A percentile compares a stretch with the other conserved stretches of the same genome.
These are phyloP conservation scores for Trichosporon sp. DNA, from an alignment of 1,284 basidiomycete genomes.

Conservation along the genomic window DNA sequence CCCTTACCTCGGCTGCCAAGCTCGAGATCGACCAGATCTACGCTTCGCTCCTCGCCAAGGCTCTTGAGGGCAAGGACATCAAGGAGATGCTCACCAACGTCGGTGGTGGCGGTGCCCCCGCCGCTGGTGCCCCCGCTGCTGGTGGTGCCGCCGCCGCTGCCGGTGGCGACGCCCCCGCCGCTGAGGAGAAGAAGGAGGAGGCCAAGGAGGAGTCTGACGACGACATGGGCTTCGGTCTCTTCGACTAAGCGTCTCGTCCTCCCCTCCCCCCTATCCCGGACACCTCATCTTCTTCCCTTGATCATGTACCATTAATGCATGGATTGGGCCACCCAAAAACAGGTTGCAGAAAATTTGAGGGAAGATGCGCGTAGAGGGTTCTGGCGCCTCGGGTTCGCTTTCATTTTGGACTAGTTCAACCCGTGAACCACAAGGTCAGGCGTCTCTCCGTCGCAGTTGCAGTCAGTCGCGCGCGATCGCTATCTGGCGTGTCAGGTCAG, in stretches of 20 bases:
- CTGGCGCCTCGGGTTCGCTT: no score
- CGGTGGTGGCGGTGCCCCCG: slow-evolving; percentile 78
- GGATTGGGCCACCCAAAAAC: slow-evolving; percentile 11
- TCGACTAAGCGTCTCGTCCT: slow-evolving; percentile 64
- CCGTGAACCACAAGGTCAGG: no score
- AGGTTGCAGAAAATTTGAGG: no score
- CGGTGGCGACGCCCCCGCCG: slow-evolving; percentile 66
- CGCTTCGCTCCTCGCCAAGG: slow-evolving; percentile 94
- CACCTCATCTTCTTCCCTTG: slow-evolving; percentile 16
- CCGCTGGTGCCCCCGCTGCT: slow-evolving; percentile 64
- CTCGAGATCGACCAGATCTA: slow-evolving; percentile 95
- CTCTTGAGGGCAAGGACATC: slow-evolving; percentile 95
- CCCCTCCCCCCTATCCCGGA: slow-evolving; percentile 16
- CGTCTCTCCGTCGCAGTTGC: no score
- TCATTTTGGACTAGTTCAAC: no score
- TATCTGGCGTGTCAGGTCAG: no score
- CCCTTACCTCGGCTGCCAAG: slow-evolving; percentile 78
- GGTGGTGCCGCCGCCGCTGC: slow-evolving; percentile 62
- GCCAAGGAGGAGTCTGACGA: slow-evolving; percentile 76
- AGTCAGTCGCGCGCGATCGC: no score
- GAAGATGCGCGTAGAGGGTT: no score
- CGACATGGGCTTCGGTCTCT: slow-evolving; percentile 88
- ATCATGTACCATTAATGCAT: slow-evolving; percentile 21
- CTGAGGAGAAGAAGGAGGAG: slow-evolving; percentile 82
- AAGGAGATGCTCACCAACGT: slow-evolving; percentile 93